Percentiles rank a stretch among this genome's conserved stretches.
These are phyloP conservation scores for Craspedostauros australis DNA, from an alignment of 108 stramenopile genomes.

Conservation along the genomic window DNA sequence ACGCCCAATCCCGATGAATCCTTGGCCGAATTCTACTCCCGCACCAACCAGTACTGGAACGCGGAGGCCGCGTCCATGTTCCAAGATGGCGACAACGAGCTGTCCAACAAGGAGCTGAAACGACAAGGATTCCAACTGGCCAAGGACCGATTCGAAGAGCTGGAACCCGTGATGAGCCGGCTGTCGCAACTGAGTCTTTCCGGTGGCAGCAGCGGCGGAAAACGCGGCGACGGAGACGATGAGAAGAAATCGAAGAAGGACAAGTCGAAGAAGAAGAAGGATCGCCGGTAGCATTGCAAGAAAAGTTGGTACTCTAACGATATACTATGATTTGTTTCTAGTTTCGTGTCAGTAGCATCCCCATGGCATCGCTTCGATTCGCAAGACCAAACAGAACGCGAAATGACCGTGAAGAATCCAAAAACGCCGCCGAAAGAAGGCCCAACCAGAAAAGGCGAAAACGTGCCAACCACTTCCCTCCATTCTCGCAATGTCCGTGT, in stretches of 20 bases:
- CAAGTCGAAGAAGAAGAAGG: conserved; percentile 22
- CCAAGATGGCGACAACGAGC: conserved; percentile 18
- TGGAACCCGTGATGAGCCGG: conserved; percentile 50
- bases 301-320: no score
- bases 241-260: conserved; percentile 33
- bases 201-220: conserved; percentile 18
- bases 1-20: conserved; percentile 63
- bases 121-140: conserved; percentile 73
- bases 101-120: conserved; percentile 71
- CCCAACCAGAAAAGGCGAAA: no score
- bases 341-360: no score
- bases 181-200: conserved; percentile 45
- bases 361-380: no score
- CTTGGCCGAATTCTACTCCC: conserved; percentile 77
- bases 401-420: no score
- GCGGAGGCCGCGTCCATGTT: conserved; percentile 18
- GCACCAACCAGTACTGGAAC: conserved; percentile 73
- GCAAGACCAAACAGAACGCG: no score
- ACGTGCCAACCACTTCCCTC: no score
- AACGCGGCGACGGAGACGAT: conserved; percentile 20
- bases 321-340: no score
- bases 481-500: no score
- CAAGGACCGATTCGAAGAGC: conserved; percentile 53
- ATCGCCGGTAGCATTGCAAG: neutral
- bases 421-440: no score